These are phyloP conservation scores for Pelagophyceae sp. DNA, from an alignment of 352 stramenopile species.

Conservation along the genomic window DNA sequence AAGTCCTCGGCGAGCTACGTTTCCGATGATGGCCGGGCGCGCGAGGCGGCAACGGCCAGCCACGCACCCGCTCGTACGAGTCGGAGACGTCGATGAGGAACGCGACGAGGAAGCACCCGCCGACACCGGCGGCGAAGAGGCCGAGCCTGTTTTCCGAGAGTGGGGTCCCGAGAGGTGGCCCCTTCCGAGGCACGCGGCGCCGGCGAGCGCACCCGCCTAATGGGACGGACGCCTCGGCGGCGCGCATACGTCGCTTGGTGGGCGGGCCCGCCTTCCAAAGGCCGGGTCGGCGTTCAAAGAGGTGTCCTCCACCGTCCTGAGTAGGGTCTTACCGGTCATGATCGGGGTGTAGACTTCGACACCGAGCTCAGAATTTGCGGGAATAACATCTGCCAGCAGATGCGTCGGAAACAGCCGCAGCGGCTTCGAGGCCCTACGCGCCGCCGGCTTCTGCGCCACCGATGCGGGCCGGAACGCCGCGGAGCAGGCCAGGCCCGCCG, in stretches of 20 bases:
- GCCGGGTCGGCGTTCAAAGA: neutral
- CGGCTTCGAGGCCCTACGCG: slow-evolving; percentile 33
- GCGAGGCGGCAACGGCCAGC: neutral
- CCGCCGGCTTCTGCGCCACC: slow-evolving; percentile 21
- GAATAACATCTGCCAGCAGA: neutral
- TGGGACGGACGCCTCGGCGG: neutral
- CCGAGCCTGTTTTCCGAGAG: neutral
- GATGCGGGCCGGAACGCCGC: slow-evolving; percentile 4
- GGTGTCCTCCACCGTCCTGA: neutral
- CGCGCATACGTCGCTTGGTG: no score
- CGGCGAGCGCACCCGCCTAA: neutral
- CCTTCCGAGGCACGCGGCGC: no score
- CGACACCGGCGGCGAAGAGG: neutral
- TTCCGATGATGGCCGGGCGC: neutral
- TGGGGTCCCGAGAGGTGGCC: neutral
- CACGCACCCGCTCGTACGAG: neutral
- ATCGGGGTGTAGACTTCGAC: neutral
- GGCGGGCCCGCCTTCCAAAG: neutral
- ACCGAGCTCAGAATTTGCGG: neutral
- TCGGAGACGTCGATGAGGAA: neutral
- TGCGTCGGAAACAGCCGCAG: neutral
- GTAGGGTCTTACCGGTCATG: neutral
- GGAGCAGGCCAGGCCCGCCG: neutral
- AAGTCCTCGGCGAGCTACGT: slow-evolving; percentile 6
- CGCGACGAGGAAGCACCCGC: neutral